phyloP scores from a whole-genome alignment of 2,329 filamentous ascomycete species.

The Leptographium procerum region DNA sequence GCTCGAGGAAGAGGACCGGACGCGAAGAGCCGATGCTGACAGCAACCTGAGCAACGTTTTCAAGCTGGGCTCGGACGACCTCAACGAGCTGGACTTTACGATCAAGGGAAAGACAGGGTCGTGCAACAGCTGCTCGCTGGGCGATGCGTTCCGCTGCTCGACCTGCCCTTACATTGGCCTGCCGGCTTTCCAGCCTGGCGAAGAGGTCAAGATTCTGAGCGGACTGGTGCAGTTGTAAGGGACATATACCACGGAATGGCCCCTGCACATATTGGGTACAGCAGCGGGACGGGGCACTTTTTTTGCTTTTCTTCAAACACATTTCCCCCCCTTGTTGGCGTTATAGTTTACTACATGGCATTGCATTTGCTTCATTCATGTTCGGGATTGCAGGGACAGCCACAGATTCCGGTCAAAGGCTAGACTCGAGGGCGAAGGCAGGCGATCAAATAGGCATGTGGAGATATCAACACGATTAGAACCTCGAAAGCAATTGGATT shows the following conservation, averaged over 20 bases:
- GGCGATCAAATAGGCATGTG: background rate
- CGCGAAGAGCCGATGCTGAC: constrained; percentile 22
- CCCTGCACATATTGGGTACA: background rate
- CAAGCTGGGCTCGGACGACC: constrained; percentile 64
- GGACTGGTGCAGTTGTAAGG: constrained; percentile 68
- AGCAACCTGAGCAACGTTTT: constrained; percentile 31
- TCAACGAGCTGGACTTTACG: constrained; percentile 90
- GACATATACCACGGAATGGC: background rate
- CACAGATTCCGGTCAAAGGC: background rate
- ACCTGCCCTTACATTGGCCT: constrained; percentile 76
- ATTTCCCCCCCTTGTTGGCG: background rate
- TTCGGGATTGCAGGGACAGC: background rate
- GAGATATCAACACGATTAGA: background rate
- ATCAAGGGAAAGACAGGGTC: constrained; percentile 94
- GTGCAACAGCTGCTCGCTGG: constrained; percentile 78
- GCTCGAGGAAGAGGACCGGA: constrained; percentile 69
- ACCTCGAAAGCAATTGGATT: background rate
- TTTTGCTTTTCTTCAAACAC: background rate
- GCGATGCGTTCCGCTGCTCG: constrained; percentile 74
- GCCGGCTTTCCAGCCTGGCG: constrained; percentile 91
- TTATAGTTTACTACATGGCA: background rate
- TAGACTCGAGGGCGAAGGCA: background rate
- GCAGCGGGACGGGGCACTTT: background rate
- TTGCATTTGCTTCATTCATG: background rate
- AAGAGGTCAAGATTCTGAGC: constrained; percentile 82